Evolutionary conservation across 1,284 basidiomycete genomes (phyloP).

Genomic region (Flammula alnicola): DNA sequence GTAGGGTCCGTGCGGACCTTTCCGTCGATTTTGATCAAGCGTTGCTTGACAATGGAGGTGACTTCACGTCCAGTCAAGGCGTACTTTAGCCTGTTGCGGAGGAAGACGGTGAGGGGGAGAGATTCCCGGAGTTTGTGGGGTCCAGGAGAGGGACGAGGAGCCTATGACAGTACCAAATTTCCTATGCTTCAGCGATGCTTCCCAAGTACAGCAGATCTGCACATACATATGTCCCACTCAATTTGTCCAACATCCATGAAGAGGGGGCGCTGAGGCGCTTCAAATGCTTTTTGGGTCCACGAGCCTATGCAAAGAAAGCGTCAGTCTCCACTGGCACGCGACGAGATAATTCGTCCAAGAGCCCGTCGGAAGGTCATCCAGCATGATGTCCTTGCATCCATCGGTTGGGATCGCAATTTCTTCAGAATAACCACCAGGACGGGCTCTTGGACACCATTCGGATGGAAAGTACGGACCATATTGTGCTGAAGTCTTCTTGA

Average conservation of each 20-base stretch:
- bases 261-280: conserved; percentile 98
- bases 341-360: conserved; percentile 20
- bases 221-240: conserved; percentile 96
- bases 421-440: conserved; percentile 20
- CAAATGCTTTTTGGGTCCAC: conserved; percentile 99
- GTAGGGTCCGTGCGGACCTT: conserved; percentile 99
- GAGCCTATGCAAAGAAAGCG: conserved; percentile 58
- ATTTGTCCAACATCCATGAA: conserved; percentile 99
- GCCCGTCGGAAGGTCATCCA: conserved; percentile 40
- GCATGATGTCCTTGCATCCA: conserved; percentile 38
- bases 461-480: conserved; percentile 44
- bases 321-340: conserved; percentile 23
- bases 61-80: conserved; percentile 97
- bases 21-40: conserved; percentile 97
- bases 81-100: conserved; percentile 99
- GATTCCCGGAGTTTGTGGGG: conserved; percentile 99
- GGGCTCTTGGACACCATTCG: conserved; percentile 21
- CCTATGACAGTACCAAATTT: conserved; percentile 54
- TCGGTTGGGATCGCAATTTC: conserved; percentile 29
- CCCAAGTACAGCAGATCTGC: conserved; percentile 9
- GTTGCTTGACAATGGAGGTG: conserved; percentile 92
- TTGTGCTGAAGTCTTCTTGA: conserved; percentile 43
- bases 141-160: conserved; percentile 95
- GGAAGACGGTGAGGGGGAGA: conserved; percentile 92
- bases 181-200: conserved; percentile 18